A percentile compares a stretch with the other conserved stretches of the same genome.
Conservation (phyloP, 1,139 yeast species). For the Pichia norvegensis region DNA sequence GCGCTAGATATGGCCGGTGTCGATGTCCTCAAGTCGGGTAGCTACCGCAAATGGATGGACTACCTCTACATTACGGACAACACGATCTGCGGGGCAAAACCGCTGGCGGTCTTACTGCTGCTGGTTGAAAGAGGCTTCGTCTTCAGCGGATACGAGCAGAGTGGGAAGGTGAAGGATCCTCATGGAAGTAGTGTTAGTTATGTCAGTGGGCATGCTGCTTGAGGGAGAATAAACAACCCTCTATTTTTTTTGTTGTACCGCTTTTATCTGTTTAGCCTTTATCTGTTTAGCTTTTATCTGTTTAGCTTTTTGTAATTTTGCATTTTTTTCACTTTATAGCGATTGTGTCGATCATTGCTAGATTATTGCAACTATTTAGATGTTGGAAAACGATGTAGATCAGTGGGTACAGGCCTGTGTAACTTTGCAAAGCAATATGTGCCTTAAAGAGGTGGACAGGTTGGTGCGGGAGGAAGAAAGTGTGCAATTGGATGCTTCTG, state of each 20-base stretch:
- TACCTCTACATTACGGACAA: constrained; percentile 69
- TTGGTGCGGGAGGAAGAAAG: neutral
- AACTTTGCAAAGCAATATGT: neutral
- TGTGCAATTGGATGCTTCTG: neutral
- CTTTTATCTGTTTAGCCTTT: neutral
- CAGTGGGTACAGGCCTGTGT: neutral
- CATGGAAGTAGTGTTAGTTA: constrained; percentile 82
- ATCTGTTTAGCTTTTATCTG: neutral
- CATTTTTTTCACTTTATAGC: neutral
- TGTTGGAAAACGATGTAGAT: neutral
- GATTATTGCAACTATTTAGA: neutral
- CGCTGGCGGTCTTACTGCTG: constrained; percentile 57
- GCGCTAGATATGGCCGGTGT: constrained; percentile 62
- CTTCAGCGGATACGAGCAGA: constrained; percentile 84
- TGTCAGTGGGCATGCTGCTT: constrained; percentile 67
- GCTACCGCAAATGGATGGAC: constrained; percentile 49
- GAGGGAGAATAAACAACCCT: neutral
- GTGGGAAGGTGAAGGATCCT: constrained; percentile 43
- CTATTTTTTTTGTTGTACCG: neutral
- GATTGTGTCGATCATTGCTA: neutral
- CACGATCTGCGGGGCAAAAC: constrained; percentile 91
- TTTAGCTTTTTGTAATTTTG: neutral
- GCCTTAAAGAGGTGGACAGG: constrained; percentile 1
- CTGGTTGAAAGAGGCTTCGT: constrained; percentile 44
- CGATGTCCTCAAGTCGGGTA: constrained; percentile 49